These are phyloP conservation scores for Elaphomyces granulatus DNA, from an alignment of 495 filamentous ascomycete species.

Conservation along the genomic window DNA sequence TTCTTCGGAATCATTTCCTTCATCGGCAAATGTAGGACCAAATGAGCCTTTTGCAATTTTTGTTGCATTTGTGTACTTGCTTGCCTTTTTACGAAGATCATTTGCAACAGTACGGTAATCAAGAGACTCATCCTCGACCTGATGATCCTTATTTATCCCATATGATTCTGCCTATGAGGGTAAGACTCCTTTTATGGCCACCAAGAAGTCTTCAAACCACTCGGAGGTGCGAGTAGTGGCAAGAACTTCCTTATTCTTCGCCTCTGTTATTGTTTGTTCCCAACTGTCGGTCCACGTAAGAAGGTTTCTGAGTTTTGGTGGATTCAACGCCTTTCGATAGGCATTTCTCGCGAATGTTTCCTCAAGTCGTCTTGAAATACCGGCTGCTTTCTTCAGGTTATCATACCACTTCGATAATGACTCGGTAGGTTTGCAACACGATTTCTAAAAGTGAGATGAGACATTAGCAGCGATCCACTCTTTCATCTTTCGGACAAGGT, in stretches of 20 bases:
- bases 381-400: no score
- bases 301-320: background rate
- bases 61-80: background rate
- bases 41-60: background rate
- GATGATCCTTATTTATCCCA: background rate
- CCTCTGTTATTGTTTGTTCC: background rate
- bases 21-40: background rate
- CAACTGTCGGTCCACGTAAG: background rate
- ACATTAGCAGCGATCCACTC: no score
- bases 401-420: no score
- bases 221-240: background rate
- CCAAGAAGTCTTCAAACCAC: background rate
- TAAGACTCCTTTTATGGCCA: background rate
- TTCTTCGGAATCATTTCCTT: background rate
- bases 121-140: background rate
- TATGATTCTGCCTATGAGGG: background rate
- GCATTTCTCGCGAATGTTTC: no score
- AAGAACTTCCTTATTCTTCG: background rate
- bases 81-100: background rate
- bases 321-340: no score
- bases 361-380: no score
- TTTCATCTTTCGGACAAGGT: no score
- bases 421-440: no score
- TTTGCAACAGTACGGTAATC: background rate
- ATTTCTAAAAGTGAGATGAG: no score